phyloP scores from a whole-genome alignment of 2,329 filamentous ascomycete genomes.

The Didymella glomerata region DNA sequence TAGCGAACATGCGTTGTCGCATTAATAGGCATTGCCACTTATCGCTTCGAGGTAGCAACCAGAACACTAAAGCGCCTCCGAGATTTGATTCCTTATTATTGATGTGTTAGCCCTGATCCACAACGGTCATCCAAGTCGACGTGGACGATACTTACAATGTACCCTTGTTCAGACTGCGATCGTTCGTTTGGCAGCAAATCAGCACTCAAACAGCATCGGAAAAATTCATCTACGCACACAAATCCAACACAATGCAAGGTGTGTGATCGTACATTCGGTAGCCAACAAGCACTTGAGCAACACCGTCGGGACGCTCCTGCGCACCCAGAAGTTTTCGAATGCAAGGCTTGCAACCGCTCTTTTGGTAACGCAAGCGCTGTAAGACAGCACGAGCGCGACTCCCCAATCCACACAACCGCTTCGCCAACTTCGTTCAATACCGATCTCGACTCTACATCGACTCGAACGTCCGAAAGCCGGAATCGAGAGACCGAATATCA shows the following conservation, averaged over 20 bases:
- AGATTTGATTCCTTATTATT: too few species aligned
- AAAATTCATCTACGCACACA: conserved; percentile 6
- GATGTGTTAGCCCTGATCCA: background rate
- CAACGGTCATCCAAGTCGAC: background rate
- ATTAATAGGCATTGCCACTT: too few species aligned
- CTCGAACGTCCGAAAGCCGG: background rate
- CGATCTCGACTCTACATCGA: background rate
- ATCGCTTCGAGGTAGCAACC: too few species aligned
- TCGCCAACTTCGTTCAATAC: background rate
- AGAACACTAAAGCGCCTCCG: too few species aligned
- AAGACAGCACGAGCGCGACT: background rate
- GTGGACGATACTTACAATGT: background rate
- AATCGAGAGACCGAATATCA: background rate
- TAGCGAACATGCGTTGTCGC: too few species aligned
- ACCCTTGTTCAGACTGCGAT: conserved; percentile 6
- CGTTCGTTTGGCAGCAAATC: conserved; percentile 2
- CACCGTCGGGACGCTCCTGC: conserved; percentile 6
- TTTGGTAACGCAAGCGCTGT: background rate
- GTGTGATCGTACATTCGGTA: conserved; percentile 2
- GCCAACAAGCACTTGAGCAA: conserved; percentile 6
- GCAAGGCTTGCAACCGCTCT: background rate
- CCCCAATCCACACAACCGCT: background rate
- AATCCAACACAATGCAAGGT: background rate
- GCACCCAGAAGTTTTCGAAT: background rate
- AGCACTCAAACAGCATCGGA: conserved; percentile 5